A percentile compares a stretch with the other conserved stretches of the same genome.
These are phyloP conservation scores for Citrus reticulata DNA, from an alignment of 345 rosid species.

Conservation along the genomic window DNA sequence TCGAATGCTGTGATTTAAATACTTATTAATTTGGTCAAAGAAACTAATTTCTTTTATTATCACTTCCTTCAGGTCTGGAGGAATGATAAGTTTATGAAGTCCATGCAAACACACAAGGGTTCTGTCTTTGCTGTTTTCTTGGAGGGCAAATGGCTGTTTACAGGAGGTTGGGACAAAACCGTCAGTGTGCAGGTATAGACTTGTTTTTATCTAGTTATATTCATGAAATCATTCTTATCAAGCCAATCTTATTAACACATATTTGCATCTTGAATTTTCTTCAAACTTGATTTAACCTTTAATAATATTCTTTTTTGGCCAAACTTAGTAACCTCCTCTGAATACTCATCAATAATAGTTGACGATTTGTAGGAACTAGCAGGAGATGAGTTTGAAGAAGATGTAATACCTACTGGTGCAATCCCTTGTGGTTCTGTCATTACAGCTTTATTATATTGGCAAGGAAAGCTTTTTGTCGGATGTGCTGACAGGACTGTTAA, in stretches of 20 bases:
- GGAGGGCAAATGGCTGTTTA: conserved; percentile 63
- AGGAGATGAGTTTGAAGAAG: conserved; percentile 60
- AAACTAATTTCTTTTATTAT: neutral
- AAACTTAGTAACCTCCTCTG: too few species aligned
- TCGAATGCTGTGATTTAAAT: neutral
- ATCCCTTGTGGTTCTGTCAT: conserved; percentile 60
- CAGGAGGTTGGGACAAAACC: conserved; percentile 90
- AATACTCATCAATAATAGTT: too few species aligned
- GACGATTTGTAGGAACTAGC: conserved; percentile 54
- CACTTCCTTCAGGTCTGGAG: conserved; percentile 63
- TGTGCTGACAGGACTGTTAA: conserved; percentile 57
- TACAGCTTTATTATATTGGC: conserved; percentile 59
- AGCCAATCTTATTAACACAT: neutral
- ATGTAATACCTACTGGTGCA: conserved; percentile 57
- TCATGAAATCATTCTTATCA: neutral
- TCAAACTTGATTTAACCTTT: neutral
- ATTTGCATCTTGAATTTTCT: neutral
- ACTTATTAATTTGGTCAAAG: neutral
- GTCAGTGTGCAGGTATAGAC: conserved; percentile 55
- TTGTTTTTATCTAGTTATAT: neutral
- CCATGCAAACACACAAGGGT: conserved; percentile 49
- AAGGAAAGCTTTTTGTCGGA: conserved; percentile 86
- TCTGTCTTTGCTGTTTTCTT: conserved; percentile 54
- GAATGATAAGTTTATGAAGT: conserved; percentile 54
- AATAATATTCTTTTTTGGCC: neutral